Percentiles rank a stretch among this genome's conserved stretches.
phyloP scores from a whole-genome alignment of 75 land plant species.

The Pinus taeda region DNA sequence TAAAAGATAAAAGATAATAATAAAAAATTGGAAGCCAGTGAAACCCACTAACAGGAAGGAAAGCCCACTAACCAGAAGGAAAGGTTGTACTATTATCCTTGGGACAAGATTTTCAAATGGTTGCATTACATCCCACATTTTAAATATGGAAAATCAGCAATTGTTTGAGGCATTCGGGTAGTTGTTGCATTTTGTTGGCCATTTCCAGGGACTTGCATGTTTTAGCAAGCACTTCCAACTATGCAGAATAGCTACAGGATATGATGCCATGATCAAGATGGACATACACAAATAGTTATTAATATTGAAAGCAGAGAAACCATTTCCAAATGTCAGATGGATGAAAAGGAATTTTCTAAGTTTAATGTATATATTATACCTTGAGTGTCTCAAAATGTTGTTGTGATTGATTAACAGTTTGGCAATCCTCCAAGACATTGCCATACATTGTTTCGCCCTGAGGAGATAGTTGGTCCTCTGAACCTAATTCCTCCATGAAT shows the following conservation, averaged over 20 bases:
- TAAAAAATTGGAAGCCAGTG: not conserved
- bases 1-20: too few species aligned
- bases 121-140: constrained; percentile 23
- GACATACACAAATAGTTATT: not conserved
- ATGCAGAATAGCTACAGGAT: constrained; percentile 24
- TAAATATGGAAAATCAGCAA: constrained; percentile 11
- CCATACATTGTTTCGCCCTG: too few species aligned
- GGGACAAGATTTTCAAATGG: constrained; percentile 25
- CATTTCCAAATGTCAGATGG: not conserved
- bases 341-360: not conserved
- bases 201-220: constrained; percentile 37
- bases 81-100: constrained; percentile 8
- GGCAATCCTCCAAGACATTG: too few species aligned
- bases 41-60: too few species aligned
- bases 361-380: not conserved
- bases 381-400: not conserved
- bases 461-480: too few species aligned
- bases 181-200: constrained; percentile 18
- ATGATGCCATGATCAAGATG: constrained; percentile 26
- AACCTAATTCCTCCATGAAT: too few species aligned
- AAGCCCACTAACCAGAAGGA: constrained; percentile 1
- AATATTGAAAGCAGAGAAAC: too few species aligned
- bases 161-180: not conserved
- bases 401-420: not conserved
- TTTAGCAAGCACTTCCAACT: constrained; percentile 52